phyloP scores from a whole-genome alignment of 129 eudicot genomes.

The Lonicera japonica region DNA sequence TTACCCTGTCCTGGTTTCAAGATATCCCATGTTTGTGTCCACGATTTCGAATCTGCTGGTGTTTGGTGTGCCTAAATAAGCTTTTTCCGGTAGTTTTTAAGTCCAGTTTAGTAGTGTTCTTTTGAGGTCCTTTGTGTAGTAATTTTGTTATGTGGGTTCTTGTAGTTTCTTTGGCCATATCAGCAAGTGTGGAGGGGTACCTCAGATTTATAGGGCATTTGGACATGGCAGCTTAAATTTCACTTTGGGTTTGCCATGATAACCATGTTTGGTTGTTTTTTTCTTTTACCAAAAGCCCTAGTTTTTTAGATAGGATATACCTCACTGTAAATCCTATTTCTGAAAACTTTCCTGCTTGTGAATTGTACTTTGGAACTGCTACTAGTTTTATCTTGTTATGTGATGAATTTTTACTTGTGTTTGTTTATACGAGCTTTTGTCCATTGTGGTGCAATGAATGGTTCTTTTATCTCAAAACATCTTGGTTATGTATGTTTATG shows the following conservation, averaged over 20 bases:
- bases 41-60: neutral
- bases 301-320: slow-evolving; percentile 46
- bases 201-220: slow-evolving; percentile 45
- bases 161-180: slow-evolving; percentile 23
- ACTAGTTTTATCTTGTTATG: neutral
- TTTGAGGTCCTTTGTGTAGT: neutral
- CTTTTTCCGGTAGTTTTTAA: neutral
- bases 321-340: slow-evolving; percentile 32
- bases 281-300: slow-evolving; percentile 37
- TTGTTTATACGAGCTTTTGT: no score
- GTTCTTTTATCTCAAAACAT: no score
- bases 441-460: no score
- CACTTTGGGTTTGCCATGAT: slow-evolving; percentile 38
- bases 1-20: slow-evolving; percentile 18
- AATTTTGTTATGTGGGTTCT: slow-evolving; percentile 8
- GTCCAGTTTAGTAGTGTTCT: no score
- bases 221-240: slow-evolving; percentile 41
- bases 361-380: slow-evolving; percentile 28
- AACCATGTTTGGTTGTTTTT: slow-evolving; percentile 69
- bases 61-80: neutral
- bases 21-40: neutral
- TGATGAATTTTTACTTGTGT: neutral
- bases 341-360: slow-evolving; percentile 31
- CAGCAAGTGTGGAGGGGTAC: slow-evolving; percentile 27
- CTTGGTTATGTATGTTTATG: no score